Evolutionary conservation across 371 early-diverging fungal species (phyloP).

Genomic region (Rhizopus arrhizus): DNA sequence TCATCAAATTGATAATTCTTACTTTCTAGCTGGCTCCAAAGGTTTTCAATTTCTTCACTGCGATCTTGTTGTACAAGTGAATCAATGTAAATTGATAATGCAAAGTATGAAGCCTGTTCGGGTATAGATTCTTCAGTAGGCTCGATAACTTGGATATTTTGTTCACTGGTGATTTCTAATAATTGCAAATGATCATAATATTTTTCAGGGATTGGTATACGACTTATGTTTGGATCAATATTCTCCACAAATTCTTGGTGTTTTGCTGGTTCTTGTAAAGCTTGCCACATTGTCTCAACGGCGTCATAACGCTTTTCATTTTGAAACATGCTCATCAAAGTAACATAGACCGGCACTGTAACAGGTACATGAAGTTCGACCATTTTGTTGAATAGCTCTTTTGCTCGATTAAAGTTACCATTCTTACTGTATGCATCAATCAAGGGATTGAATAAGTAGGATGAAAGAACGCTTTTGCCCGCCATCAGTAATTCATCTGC

Average conservation of each 20-base stretch:
- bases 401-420: conserved; percentile 21
- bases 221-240: conserved; percentile 13
- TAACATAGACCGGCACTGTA: conserved; percentile 24
- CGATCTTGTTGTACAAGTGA: conserved; percentile 23
- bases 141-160: neutral
- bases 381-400: conserved; percentile 28
- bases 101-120: conserved; percentile 28
- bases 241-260: neutral
- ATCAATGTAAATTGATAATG: conserved; percentile 43
- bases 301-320: conserved; percentile 27
- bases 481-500: conserved; percentile 1
- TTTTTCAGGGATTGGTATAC: conserved; percentile 21
- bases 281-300: conserved; percentile 39
- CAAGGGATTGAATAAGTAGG: conserved; percentile 42
- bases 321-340: conserved; percentile 40
- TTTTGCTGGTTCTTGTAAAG: conserved; percentile 15
- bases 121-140: neutral
- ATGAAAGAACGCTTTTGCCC: conserved; percentile 10
- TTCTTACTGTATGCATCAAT: conserved; percentile 25
- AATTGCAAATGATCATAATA: conserved; percentile 9
- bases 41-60: conserved; percentile 20
- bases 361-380: conserved; percentile 20
- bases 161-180: neutral
- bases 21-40: conserved; percentile 31
- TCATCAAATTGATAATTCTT: conserved; percentile 41